phyloP scores from a whole-genome alignment of 2,329 filamentous ascomycete genomes.

The Fusarium musae region DNA sequence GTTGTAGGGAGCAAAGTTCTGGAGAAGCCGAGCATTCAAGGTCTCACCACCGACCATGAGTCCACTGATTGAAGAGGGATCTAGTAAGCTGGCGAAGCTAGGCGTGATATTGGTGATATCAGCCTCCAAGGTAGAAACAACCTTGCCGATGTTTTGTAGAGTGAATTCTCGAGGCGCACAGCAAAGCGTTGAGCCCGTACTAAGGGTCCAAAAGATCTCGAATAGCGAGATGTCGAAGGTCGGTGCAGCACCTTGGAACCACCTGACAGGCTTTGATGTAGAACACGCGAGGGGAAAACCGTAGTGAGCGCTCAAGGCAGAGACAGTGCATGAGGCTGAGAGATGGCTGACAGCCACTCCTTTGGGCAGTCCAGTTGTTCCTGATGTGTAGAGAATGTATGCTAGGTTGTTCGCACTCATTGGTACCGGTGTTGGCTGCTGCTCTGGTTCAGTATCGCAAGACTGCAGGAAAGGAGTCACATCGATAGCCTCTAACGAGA shows the following conservation, averaged over 20 bases:
- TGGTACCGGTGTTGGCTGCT: accelerated
- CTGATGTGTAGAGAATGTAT: slow-evolving; percentile 20
- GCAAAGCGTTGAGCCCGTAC: slow-evolving; percentile 20
- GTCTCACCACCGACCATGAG: slow-evolving; percentile 32
- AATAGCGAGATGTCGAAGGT: slow-evolving; percentile 27
- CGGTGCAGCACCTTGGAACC: slow-evolving; percentile 23
- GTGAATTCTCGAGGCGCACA: slow-evolving; percentile 10
- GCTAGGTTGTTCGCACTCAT: background rate
- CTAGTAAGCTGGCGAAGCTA: slow-evolving; percentile 13
- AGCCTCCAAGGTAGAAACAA: background rate
- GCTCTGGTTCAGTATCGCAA: background rate
- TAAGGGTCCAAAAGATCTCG: slow-evolving; percentile 22
- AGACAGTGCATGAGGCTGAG: slow-evolving; percentile 11
- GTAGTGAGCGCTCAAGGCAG: slow-evolving; percentile 5
- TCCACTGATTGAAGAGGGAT: background rate
- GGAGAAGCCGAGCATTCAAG: slow-evolving; percentile 8
- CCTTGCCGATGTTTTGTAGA: slow-evolving; percentile 17
- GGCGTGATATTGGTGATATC: slow-evolving; percentile 28
- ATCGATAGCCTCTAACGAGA: background rate
- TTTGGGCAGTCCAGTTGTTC: slow-evolving; percentile 19
- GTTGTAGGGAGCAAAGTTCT: slow-evolving; percentile 3
- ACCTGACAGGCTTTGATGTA: background rate
- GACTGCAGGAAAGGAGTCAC: background rate
- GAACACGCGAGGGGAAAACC: background rate
- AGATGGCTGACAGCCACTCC: slow-evolving; percentile 20